These are phyloP conservation scores for Boletus sp. DNA, from an alignment of 768 basidiomycete species.

Conservation along the genomic window DNA sequence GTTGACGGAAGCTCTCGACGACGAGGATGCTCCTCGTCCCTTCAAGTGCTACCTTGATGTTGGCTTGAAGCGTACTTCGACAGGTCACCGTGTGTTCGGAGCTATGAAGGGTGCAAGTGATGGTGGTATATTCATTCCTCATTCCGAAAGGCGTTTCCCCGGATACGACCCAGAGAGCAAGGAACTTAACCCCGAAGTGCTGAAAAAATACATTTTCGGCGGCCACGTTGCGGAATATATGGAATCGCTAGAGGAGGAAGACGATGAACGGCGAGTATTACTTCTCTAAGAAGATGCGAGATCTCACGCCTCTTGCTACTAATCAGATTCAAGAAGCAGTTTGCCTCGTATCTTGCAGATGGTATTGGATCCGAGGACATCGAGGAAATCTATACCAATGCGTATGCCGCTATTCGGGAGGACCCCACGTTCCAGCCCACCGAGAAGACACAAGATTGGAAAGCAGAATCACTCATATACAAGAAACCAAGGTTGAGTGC, in stretches of 20 bases:
- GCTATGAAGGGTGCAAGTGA: constrained; percentile 98
- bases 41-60: constrained; percentile 99
- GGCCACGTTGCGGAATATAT: constrained; percentile 99
- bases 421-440: constrained; percentile 87
- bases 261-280: constrained; percentile 79
- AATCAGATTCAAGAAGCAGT: constrained; percentile 93
- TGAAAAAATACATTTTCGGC: constrained; percentile 97
- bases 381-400: constrained; percentile 91
- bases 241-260: constrained; percentile 99
- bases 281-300: neutral
- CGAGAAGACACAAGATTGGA: constrained; percentile 91
- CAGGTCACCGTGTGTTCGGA: constrained; percentile 95
- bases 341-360: constrained; percentile 91
- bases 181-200: constrained; percentile 86
- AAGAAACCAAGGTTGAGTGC: constrained; percentile 63
- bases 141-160: constrained; percentile 97
- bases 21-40: constrained; percentile 93
- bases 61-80: constrained; percentile 96
- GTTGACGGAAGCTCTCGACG: constrained; percentile 82
- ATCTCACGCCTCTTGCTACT: constrained; percentile 5
- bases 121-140: constrained; percentile 96
- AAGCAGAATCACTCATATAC: constrained; percentile 75
- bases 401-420: constrained; percentile 94
- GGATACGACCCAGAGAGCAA: constrained; percentile 94
- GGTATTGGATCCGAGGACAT: constrained; percentile 95